phyloP scores from a whole-genome alignment of 768 basidiomycete species.

The Neoboletus brunneissimus region DNA sequence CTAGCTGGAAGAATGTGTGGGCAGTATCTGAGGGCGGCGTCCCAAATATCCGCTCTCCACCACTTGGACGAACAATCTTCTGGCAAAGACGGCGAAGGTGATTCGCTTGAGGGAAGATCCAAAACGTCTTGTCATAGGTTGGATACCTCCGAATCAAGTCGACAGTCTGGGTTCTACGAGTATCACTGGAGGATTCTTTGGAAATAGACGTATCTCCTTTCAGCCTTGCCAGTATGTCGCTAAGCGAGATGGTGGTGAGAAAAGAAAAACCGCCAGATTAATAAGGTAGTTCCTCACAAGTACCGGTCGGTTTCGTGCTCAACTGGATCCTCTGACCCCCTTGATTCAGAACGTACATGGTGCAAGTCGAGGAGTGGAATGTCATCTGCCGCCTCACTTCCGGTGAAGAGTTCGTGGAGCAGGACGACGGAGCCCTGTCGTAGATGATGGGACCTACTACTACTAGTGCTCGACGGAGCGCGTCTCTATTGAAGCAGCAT shows the following conservation, averaged over 20 bases:
- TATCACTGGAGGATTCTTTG: slow-evolving; percentile 58
- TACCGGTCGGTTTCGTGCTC: slow-evolving; percentile 72
- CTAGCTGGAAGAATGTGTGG: slow-evolving; percentile 69
- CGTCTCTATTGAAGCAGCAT: slow-evolving; percentile 19
- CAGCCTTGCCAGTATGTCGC: slow-evolving; percentile 66
- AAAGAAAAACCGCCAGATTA: background rate
- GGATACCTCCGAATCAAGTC: slow-evolving; percentile 90
- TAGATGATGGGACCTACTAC: slow-evolving; percentile 46
- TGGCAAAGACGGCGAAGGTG: slow-evolving; percentile 74
- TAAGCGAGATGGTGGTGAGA: slow-evolving; percentile 27
- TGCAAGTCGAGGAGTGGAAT: slow-evolving; percentile 60
- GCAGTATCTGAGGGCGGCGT: slow-evolving; percentile 58
- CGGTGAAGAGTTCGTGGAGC: slow-evolving; percentile 66
- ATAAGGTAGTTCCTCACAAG: slow-evolving; percentile 47
- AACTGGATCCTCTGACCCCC: slow-evolving; percentile 23
- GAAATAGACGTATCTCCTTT: slow-evolving; percentile 47
- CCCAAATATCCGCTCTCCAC: slow-evolving; percentile 89
- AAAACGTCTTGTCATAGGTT: slow-evolving; percentile 85
- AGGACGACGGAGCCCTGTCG: slow-evolving; percentile 56
- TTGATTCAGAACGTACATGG: slow-evolving; percentile 32
- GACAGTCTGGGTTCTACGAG: slow-evolving; percentile 65
- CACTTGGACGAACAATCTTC: slow-evolving; percentile 74
- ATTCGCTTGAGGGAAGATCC: slow-evolving; percentile 83
- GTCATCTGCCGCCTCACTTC: slow-evolving; percentile 48
- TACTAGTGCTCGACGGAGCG: slow-evolving; percentile 17